Base-by-base conservation (phyloP, 2,329 filamentous ascomycete species). In the Fusarium palustre region DNA sequence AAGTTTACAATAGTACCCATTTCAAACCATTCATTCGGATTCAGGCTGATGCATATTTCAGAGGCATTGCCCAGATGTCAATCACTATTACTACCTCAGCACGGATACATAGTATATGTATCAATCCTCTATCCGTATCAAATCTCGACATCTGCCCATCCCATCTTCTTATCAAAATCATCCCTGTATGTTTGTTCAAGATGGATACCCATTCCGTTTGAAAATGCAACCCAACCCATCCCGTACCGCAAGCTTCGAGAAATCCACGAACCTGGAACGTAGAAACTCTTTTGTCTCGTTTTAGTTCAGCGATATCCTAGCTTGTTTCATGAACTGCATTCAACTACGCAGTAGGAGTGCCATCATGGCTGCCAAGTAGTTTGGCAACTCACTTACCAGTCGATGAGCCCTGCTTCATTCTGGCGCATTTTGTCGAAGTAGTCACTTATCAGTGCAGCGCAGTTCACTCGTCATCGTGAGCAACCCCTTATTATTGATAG, bases 211-310 rank as follows among this genome's bases (percentile, higher is more conserved):
- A 49, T 65, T 59, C 58, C 60, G 57, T 56, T 71, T 66, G 43
- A 31, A 42, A 66, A 52, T 41, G 48, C 48, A 52, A 52, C 48
- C 24, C 31, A 24, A 50, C 58, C 59, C 33, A 39, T 57, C 59
- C 54, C 43, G 56, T 55, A 31, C 49, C 39, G 56, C 30, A 58
- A 55, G 39, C 53, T 45, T 28, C 52, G 43, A 56, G 43, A 55
- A 73, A 71, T 66, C 70, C 72, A 62, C 55, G 68, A 64, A 70
- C 71, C 71, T 74, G 68, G 70, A 66, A 66, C 73, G 45, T 52
- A 61, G 66, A 68, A 74, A 68, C 47, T 60, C 41, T 38, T 59
- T 52, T 52, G 43, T 59, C 28, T 59, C 36, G 46, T 22, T 54
- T 39, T 47, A 56, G 49, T 47, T 60, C 34, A 33, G 18, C 30